Evolutionary conservation across 2,329 filamentous ascomycete genomes (phyloP).

Genomic region (Nothophoma quercina): DNA sequence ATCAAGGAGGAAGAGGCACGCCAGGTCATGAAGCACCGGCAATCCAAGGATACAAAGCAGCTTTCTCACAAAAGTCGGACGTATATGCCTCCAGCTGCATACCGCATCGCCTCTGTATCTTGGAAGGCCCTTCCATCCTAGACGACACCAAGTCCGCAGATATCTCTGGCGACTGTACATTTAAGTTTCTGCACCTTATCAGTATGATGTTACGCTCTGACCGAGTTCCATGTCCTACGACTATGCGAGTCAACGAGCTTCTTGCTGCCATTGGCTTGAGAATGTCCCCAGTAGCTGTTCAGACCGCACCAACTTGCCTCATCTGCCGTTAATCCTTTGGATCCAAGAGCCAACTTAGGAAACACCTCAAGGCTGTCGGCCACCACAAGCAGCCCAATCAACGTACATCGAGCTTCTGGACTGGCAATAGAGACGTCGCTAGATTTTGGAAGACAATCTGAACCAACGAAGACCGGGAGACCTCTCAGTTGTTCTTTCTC

Average conservation of each 20-base stretch:
- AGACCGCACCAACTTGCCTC: background rate
- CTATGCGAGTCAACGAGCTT: background rate
- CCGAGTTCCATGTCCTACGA: background rate
- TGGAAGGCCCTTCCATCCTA: background rate
- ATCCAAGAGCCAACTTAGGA: background rate
- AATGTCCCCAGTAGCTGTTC: background rate
- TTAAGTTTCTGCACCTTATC: background rate
- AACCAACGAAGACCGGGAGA: too few relatives aligned
- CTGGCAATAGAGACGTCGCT: too few relatives aligned
- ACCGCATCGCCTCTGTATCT: background rate
- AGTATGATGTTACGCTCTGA: background rate
- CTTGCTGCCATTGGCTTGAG: background rate
- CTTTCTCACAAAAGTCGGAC: background rate
- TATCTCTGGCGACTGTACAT: background rate
- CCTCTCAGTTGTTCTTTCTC: too few relatives aligned
- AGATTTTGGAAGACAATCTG: too few relatives aligned
- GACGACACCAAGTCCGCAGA: background rate
- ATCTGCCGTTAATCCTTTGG: background rate
- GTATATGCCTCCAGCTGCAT: background rate
- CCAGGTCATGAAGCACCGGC: background rate
- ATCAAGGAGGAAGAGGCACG: background rate
- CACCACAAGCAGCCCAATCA: too few relatives aligned
- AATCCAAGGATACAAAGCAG: background rate
- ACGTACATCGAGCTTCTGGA: too few relatives aligned
- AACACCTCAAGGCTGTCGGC: too few relatives aligned